phyloP scores from a whole-genome alignment of 225 moss, liverwort and hornwort genomes.

The Climacium dendroides region DNA sequence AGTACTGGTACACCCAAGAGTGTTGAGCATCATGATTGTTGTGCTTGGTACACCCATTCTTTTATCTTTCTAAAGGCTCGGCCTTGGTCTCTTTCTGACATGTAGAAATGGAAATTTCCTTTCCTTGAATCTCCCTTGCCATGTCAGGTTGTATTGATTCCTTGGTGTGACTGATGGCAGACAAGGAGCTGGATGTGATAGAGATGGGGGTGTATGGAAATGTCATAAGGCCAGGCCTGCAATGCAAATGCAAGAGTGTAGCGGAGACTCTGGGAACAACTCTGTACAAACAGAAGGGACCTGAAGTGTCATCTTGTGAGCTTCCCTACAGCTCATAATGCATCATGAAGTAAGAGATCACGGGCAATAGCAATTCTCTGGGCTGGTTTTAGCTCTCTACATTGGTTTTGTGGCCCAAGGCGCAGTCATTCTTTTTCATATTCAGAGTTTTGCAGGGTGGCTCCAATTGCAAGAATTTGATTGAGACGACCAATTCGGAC shows the following conservation, averaged over 20 bases:
- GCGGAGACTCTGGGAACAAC: conserved; percentile 61
- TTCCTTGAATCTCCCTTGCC: background rate
- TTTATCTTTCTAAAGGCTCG: background rate
- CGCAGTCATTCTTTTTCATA: background rate
- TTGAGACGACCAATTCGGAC: background rate
- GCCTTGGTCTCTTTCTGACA: background rate
- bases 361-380: background rate
- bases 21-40: background rate
- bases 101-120: background rate
- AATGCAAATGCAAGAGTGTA: conserved; percentile 80
- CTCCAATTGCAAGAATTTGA: background rate
- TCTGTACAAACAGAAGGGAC: conserved; percentile 42
- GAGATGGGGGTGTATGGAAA: conserved; percentile 96
- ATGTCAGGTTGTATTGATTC: background rate
- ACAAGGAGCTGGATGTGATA: conserved; percentile 79
- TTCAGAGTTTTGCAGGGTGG: background rate
- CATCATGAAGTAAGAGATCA: background rate
- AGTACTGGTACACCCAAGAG: background rate
- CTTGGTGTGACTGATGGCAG: conserved; percentile 16
- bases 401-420: background rate
- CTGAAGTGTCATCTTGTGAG: conserved; percentile 50
- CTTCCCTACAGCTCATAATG: conserved; percentile 38
- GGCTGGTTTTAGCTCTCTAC: background rate
- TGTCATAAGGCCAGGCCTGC: conserved; percentile 61
- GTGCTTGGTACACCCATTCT: background rate